Base-by-base conservation (phyloP, 805 yeast genomes). In the Saccharomycopsis fibuligera region DNA sequence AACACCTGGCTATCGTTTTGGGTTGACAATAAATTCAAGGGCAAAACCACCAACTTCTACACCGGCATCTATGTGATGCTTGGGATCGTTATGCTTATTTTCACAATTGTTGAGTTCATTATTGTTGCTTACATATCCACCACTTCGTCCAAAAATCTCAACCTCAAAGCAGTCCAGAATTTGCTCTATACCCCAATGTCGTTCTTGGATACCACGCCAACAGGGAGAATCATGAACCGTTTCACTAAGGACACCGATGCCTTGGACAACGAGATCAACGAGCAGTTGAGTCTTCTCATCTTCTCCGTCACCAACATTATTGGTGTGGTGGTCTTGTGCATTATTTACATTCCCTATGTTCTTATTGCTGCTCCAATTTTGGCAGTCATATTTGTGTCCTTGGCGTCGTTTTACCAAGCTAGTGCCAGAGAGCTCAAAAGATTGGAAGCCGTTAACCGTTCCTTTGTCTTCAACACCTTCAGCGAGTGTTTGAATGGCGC, bases 191-290 rank as follows among this genome's bases (percentile, higher is more conserved):
- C 93, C 2, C 95, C 95, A 42, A 86, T 86, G 91, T 66, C 81
- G 0, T 89, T 78, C 61, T 73, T 87, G 66, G 96, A 89, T 60
- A 79, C 87, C 12, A 85, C 95, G 0, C 96, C 96, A 16, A 74
- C 86, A 71, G 96, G 96, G 1, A 73, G 96, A 56, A 80, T 88
- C 50, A 68, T 89, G 62, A 88, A 86, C 65, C 71, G 96, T 56
- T 88, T 87, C 62, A 86, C 95, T 2, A 86, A 86, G 58, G 96
- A 87, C 62, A 83, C 90, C 1, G 95, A 87, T 61, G 79, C 79
- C 14, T 67, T 87, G 61, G 96, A 88, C 59, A 85, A 86, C 58
- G 91, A 84, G 63, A 64, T 87, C 56, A 74, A 76, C 40, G 89
- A 85, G 60, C 85, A 82, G 58, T 55, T 83, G 46, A 71, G 93